Percentiles rank a stretch among this genome's conserved stretches.
These are phyloP conservation scores for Parsonsia alboflavescens DNA, from an alignment of 257 asterid species.

Conservation along the genomic window DNA sequence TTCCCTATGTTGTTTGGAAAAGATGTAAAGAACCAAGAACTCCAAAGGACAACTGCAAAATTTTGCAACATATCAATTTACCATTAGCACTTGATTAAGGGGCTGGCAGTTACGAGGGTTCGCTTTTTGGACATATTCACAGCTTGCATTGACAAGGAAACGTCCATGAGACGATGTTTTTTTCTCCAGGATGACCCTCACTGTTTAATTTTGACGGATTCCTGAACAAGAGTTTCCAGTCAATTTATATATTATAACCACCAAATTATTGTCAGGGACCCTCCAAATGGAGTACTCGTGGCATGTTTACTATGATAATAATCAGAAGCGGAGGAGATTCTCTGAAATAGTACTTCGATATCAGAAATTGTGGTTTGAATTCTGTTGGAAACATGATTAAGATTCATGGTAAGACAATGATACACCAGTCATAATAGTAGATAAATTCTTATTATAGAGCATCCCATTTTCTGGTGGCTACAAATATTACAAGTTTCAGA, in stretches of 20 bases:
- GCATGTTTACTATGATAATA: not conserved
- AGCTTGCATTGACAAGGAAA: conserved; percentile 13
- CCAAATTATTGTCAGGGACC: conserved; percentile 1
- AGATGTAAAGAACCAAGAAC: not conserved
- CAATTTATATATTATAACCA: not conserved
- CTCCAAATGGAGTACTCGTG: not conserved
- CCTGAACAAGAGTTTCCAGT: not conserved
- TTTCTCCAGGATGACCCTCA: conserved; percentile 6
- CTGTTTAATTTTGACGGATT: not conserved
- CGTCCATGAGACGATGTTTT: conserved; percentile 5
- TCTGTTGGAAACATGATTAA: not conserved
- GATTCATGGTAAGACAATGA: not conserved
- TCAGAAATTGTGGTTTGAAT: not conserved
- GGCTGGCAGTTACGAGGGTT: not conserved
- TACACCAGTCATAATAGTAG: not conserved
- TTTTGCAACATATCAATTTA: not conserved
- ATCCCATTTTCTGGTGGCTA: not conserved
- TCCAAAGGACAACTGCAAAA: not conserved
- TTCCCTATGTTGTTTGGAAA: not conserved
- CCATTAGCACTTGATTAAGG: not conserved
- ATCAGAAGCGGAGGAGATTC: not conserved
- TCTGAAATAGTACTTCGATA: not conserved
- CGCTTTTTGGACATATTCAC: conserved; percentile 1
- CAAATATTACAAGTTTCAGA: not conserved
- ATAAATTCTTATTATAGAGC: not conserved